Evolutionary conservation across 345 rosid species (phyloP).

Genomic region (Lepidium africanum): DNA sequence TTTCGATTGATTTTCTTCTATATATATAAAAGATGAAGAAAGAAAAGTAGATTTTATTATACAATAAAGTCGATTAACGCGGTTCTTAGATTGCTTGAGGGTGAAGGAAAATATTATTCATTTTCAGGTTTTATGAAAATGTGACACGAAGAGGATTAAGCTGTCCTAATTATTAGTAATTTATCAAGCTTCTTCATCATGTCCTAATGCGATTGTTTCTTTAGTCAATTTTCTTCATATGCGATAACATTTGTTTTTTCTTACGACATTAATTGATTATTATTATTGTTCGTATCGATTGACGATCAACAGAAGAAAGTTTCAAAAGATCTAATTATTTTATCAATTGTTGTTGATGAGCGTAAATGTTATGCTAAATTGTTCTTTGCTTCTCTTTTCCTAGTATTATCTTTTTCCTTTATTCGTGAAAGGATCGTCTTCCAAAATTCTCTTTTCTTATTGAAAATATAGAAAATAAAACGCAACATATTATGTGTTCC

Average conservation of each 20-base stretch:
- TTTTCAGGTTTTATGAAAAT: background rate
- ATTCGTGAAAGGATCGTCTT: background rate
- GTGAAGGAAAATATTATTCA: slow-evolving; percentile 2
- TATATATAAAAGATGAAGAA: background rate
- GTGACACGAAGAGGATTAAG: slow-evolving; percentile 12
- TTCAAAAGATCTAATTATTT: no score
- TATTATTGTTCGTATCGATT: no score
- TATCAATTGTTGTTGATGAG: background rate
- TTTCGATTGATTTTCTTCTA: background rate
- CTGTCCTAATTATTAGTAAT: background rate
- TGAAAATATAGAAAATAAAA: background rate
- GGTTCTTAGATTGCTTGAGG: slow-evolving; percentile 15
- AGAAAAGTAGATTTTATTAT: background rate
- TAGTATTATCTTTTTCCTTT: background rate
- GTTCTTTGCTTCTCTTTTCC: background rate
- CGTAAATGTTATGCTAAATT: background rate
- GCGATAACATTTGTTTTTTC: no score
- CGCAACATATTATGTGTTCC: background rate
- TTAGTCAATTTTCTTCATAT: background rate
- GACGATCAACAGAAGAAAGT: no score
- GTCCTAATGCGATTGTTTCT: background rate
- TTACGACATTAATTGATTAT: no score
- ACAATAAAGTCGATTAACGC: slow-evolving; percentile 9
- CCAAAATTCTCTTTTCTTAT: background rate
- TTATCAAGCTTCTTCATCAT: slow-evolving; percentile 1